A percentile compares a stretch with the other conserved stretches of the same genome.
Evolutionary conservation across 768 basidiomycete genomes (phyloP).

Genomic region (Serendipita sp.): DNA sequence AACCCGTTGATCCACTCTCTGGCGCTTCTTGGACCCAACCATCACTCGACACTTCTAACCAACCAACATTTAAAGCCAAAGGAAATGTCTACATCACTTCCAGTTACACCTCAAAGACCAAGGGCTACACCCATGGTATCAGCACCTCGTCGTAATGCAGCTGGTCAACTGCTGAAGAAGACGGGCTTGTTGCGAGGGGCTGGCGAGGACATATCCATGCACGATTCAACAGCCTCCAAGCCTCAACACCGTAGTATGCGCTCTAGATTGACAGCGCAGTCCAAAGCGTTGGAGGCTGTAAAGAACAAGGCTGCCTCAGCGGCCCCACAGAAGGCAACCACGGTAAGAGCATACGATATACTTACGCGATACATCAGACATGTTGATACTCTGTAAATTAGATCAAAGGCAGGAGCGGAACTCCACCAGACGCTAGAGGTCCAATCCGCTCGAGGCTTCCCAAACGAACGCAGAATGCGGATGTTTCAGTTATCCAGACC

Average conservation of each 20-base stretch:
- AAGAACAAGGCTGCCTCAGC: background rate
- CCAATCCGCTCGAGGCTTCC: background rate
- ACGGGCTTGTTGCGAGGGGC: background rate
- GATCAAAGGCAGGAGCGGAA: background rate
- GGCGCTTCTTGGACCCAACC: background rate
- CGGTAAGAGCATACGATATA: background rate
- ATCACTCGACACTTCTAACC: background rate
- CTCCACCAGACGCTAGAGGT: background rate
- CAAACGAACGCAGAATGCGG: background rate
- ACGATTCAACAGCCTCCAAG: background rate
- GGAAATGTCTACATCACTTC: constrained; percentile 4
- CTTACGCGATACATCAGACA: background rate
- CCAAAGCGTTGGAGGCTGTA: constrained; percentile 1
- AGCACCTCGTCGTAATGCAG: constrained; percentile 2
- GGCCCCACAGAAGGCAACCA: background rate
- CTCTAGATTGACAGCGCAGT: background rate
- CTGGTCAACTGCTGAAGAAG: constrained; percentile 2
- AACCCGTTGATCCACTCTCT: background rate
- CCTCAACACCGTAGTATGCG: background rate
- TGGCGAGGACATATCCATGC: constrained; percentile 2
- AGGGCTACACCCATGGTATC: background rate
- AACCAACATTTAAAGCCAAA: background rate
- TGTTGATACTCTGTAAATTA: background rate
- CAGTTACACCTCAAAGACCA: constrained; percentile 1
- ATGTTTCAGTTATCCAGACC: constrained; percentile 32